Base-by-base conservation (phyloP, 805 yeast genomes). In the Candida qinlingensis region DNA sequence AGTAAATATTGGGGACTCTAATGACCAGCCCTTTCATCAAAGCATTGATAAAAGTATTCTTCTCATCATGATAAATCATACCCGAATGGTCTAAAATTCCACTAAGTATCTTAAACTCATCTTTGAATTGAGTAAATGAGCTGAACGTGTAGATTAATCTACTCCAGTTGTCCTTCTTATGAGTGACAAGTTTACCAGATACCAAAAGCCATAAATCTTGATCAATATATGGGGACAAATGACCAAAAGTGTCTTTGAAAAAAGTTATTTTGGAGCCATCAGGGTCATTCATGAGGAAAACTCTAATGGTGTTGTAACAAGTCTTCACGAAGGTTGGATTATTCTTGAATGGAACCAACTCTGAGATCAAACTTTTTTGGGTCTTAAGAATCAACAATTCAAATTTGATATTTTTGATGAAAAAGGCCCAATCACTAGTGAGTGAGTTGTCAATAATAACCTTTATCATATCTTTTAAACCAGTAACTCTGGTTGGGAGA, bases 131-230 rank as follows among this genome's bases (percentile, higher is more conserved):
- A 29, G 55, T 54, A 30, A 53, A 51, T 9, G 51, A 53, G 3
- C 19, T 19, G 2, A 19, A 19, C 19, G 19, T 19, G 19, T 19
- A 19, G 9, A 61, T 54, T 39, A 61, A 29, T 6, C 55, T 50
- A 34, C 56, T 48, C 65, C 65, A 61, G 34, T 51, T 56, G 5
- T 51, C 60, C 13, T 54, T n/a, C 1, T 56, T 57, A 25, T 42
- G 29, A 8, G 45, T 36, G 6, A 56, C 58, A 7, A 56, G 30
- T 26, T 42, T 42, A 4, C 57, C 55, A 13, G 53, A 50, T 7
- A 60, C 31, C 13, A 42, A 27, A 13, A 60, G 53, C 65, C 65
- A 61, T 10, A 59, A 37, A 4, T 53, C 54, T 3, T 62, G 62
- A 31, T 43, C 52, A 4, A 49, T 10, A 1, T 52, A 41, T 5